Conservation (phyloP, 2,329 filamentous ascomycete species). For the Xylariaceae sp. region DNA sequence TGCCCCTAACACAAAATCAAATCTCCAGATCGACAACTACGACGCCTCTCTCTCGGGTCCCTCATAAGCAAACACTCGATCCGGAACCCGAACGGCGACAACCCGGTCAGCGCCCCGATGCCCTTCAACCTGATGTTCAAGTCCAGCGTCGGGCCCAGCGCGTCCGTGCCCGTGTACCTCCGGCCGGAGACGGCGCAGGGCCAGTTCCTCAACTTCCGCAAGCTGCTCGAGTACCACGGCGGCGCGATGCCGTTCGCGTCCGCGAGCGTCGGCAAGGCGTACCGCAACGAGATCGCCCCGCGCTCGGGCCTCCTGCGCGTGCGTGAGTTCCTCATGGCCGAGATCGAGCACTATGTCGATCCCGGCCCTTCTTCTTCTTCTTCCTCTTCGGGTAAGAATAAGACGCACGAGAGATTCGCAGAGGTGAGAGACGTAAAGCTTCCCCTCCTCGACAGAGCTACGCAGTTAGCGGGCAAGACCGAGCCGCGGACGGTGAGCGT, state of each 20-base stretch:
- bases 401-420: constrained; percentile 85
- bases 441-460: constrained; percentile 74
- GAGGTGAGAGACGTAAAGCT: constrained; percentile 82
- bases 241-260: constrained; percentile 94
- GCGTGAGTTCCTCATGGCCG: constrained; percentile 96
- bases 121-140: constrained; percentile 92
- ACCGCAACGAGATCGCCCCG: constrained; percentile 96
- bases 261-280: constrained; percentile 94
- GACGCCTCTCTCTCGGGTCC: constrained; percentile 75
- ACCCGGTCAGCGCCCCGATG: constrained; percentile 72
- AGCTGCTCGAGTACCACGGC: constrained; percentile 95
- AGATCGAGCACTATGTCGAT: constrained; percentile 96
- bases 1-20: background rate
- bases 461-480: constrained; percentile 83
- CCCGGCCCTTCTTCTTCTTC: too few species aligned
- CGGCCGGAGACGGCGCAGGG: constrained; percentile 96
- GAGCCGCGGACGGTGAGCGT: constrained; percentile 67
- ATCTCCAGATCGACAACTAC: constrained; percentile 81
- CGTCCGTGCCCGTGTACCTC: constrained; percentile 78
- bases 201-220: constrained; percentile 95
- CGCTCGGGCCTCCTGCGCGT: constrained; percentile 86
- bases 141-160: constrained; percentile 87
- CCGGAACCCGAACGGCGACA: constrained; percentile 76
- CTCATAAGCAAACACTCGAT: constrained; percentile 90
- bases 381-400: too few species aligned